These are phyloP conservation scores for Pythium guiyangense DNA, from an alignment of 352 stramenopile species.

Conservation along the genomic window DNA sequence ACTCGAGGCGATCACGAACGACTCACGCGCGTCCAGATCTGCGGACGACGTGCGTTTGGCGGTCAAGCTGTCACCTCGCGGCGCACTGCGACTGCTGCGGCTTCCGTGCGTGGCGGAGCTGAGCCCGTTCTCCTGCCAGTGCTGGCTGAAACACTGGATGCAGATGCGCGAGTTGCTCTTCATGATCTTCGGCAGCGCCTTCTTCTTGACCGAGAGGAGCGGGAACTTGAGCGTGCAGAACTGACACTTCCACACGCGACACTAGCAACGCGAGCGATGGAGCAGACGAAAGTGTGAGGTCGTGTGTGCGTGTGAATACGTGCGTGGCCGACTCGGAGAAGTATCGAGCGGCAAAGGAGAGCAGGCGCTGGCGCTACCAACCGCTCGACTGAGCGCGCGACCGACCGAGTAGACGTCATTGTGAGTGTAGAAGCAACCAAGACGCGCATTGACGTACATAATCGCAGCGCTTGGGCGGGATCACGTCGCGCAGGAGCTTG, in stretches of 20 bases:
- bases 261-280: slow-evolving; percentile 16
- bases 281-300: too few species aligned
- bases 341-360: too few species aligned
- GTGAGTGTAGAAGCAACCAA: too few species aligned
- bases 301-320: too few species aligned
- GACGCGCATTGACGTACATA: too few species aligned
- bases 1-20: too few species aligned
- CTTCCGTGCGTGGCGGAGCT: slow-evolving; percentile 2
- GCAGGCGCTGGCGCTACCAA: too few species aligned
- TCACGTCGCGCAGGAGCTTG: slow-evolving; percentile 40
- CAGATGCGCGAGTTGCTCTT: slow-evolving; percentile 60
- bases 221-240: slow-evolving; percentile 63
- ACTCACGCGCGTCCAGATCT: slow-evolving; percentile 6
- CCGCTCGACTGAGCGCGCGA: too few species aligned
- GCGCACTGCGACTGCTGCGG: too few species aligned
- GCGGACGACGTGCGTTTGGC: slow-evolving; percentile 11
- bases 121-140: slow-evolving; percentile 33
- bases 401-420: too few species aligned
- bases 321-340: too few species aligned
- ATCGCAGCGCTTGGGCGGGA: slow-evolving; percentile 52
- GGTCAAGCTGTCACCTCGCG: not conserved
- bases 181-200: slow-evolving; percentile 31
- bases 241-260: slow-evolving; percentile 46
- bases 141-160: slow-evolving; percentile 36
- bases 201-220: slow-evolving; percentile 30